phyloP scores from a whole-genome alignment of 176 grass and related monocot species.

The Oryza longistaminata region DNA sequence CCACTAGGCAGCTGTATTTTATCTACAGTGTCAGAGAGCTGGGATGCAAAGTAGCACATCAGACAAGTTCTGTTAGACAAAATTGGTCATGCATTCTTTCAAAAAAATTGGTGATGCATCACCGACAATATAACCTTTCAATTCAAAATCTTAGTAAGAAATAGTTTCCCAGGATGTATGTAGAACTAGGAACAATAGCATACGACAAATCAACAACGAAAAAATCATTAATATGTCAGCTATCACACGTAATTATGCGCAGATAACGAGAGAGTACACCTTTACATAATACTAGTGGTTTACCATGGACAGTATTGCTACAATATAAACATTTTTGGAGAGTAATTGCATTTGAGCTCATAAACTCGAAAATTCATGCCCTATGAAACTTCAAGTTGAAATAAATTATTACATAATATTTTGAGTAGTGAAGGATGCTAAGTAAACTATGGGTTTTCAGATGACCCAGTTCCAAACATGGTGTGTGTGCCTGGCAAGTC shows the following conservation, averaged over 20 bases:
- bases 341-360: neutral
- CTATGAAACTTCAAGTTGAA: neutral
- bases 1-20: constrained; percentile 25
- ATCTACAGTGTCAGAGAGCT: constrained; percentile 28
- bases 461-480: neutral
- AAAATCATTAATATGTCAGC: neutral
- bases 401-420: neutral
- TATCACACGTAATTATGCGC: neutral
- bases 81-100: neutral
- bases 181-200: neutral
- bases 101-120: constrained; percentile 10
- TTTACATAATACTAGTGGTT: neutral
- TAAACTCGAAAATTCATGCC: neutral
- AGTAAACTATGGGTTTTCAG: neutral
- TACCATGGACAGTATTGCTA: neutral
- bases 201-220: neutral
- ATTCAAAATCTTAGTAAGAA: constrained; percentile 16
- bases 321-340: neutral
- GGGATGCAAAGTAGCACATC: constrained; percentile 21
- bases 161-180: neutral
- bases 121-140: constrained; percentile 33
- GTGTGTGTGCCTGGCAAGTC: neutral
- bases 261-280: neutral
- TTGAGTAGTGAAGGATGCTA: neutral
- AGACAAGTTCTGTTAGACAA: constrained; percentile 33